These are phyloP conservation scores for Fusarium buharicum DNA, from an alignment of 2,329 filamentous ascomycete species.

Conservation along the genomic window DNA sequence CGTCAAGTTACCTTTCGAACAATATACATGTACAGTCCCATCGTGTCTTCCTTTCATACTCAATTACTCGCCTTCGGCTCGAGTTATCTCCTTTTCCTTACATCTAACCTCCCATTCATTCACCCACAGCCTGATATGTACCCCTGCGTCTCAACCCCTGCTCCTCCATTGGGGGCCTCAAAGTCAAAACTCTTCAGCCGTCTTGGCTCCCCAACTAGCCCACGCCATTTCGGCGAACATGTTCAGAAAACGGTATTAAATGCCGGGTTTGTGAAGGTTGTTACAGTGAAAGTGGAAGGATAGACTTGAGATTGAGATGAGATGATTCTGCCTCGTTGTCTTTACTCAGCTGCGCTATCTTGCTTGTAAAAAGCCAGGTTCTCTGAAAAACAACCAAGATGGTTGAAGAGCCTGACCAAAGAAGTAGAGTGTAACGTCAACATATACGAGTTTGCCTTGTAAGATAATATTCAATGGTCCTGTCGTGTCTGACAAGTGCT, in stretches of 20 bases:
- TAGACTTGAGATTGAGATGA: not conserved
- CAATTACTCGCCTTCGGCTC: too few relatives aligned
- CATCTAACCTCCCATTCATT: not conserved
- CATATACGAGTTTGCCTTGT: too few relatives aligned
- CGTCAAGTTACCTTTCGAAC: too few relatives aligned
- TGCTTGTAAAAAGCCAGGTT: too few relatives aligned
- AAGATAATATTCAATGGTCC: too few relatives aligned
- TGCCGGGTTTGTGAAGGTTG: not conserved
- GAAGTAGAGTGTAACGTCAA: too few relatives aligned
- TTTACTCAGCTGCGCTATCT: not conserved
- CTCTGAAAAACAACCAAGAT: not conserved
- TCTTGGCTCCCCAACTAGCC: not conserved
- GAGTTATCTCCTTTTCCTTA: too few relatives aligned
- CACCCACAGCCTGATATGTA: not conserved
- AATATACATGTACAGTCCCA: too few relatives aligned
- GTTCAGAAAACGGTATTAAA: not conserved
- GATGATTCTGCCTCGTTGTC: not conserved
- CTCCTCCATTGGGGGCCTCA: constrained; percentile 23
- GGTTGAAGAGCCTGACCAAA: too few relatives aligned
- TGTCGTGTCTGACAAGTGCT: not conserved
- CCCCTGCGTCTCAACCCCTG: constrained; percentile 6
- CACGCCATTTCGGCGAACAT: not conserved
- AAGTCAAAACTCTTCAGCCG: not conserved
- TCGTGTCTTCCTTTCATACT: too few relatives aligned
- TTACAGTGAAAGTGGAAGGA: not conserved